A percentile compares a stretch with the other conserved stretches of the same genome.
Evolutionary conservation across 2,329 filamentous ascomycete genomes (phyloP).

Genomic region (Arachnopeziza araneosa): DNA sequence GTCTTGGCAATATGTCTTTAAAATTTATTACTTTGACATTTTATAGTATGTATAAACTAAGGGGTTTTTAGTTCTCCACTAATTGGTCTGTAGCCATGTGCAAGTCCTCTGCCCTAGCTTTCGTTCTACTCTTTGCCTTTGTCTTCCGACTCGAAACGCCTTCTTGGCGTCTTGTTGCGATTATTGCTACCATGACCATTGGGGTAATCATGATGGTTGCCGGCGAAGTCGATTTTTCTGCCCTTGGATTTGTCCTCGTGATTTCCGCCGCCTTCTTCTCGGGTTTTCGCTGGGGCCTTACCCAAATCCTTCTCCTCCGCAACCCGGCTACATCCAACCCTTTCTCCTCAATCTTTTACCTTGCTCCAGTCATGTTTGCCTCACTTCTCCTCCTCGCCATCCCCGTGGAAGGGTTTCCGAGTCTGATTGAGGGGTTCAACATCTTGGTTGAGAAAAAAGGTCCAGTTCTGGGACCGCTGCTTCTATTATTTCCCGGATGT

Average conservation of each 20-base stretch:
- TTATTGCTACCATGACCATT: slow-evolving; percentile 86
- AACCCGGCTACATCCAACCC: slow-evolving; percentile 95
- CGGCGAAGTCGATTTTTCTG: slow-evolving; percentile 84
- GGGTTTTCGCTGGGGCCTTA: slow-evolving; percentile 97
- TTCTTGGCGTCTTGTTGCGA: slow-evolving; percentile 76
- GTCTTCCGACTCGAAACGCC: slow-evolving; percentile 85
- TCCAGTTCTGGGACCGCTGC: slow-evolving; percentile 54
- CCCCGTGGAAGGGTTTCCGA: slow-evolving; percentile 73
- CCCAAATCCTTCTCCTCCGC: slow-evolving; percentile 87
- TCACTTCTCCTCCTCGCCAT: slow-evolving; percentile 75
- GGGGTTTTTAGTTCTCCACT: neutral
- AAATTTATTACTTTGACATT: slow-evolving; percentile 97
- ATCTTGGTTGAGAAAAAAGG: slow-evolving; percentile 65
- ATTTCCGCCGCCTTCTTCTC: slow-evolving; percentile 93
- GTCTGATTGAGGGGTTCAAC: slow-evolving; percentile 60
- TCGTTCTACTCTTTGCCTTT: slow-evolving; percentile 93
- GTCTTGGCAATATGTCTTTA: slow-evolving; percentile 89
- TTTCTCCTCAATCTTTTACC: slow-evolving; percentile 93
- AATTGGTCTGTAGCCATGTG: slow-evolving; percentile 67
- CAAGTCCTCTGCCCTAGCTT: slow-evolving; percentile 93
- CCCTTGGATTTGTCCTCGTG: slow-evolving; percentile 82
- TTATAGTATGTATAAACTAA: slow-evolving; percentile 59
- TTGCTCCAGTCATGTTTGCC: slow-evolving; percentile 95
- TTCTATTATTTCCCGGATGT: slow-evolving; percentile 82
- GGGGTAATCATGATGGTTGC: slow-evolving; percentile 98